Percentiles rank a stretch among this genome's conserved stretches.
phyloP scores from a whole-genome alignment of 257 asterid genomes.

The Apocynum venetum region DNA sequence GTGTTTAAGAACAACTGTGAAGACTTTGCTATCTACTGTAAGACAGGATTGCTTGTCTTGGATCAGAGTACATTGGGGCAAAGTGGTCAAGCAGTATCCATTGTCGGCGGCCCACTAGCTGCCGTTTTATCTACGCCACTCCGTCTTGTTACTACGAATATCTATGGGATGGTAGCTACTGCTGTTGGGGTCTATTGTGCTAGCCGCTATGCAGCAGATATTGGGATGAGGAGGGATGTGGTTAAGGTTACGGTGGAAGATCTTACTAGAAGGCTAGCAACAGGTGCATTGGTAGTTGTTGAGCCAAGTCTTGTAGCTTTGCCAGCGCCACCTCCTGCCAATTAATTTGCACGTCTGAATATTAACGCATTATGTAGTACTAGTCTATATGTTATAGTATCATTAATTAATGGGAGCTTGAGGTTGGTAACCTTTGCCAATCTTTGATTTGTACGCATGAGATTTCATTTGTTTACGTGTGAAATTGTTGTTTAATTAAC shows the following conservation, averaged over 20 bases:
- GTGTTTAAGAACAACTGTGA: slow-evolving; percentile 89
- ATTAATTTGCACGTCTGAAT: slow-evolving; percentile 17
- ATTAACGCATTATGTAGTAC: not conserved
- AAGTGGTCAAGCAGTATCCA: slow-evolving; percentile 89
- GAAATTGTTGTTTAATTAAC: not conserved
- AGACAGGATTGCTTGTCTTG: slow-evolving; percentile 78
- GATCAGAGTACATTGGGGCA: slow-evolving; percentile 76
- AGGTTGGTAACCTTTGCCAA: not conserved
- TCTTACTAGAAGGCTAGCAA: slow-evolving; percentile 50
- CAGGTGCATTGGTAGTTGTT: slow-evolving; percentile 50
- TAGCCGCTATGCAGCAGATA: slow-evolving; percentile 79
- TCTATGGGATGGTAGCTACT: slow-evolving; percentile 68
- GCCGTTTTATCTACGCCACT: slow-evolving; percentile 73
- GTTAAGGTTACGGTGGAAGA: slow-evolving; percentile 68
- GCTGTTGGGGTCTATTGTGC: slow-evolving; percentile 81
- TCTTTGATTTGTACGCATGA: not conserved
- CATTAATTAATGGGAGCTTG: not conserved
- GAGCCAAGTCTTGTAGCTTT: slow-evolving; percentile 37
- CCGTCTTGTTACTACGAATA: slow-evolving; percentile 65
- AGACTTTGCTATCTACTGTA: slow-evolving; percentile 93
- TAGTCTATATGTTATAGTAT: too few relatives aligned
- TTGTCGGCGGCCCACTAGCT: slow-evolving; percentile 82
- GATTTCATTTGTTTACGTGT: not conserved
- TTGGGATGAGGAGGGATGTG: slow-evolving; percentile 87
- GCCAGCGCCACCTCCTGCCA: slow-evolving; percentile 28